Conservation (phyloP, 225 moss, liverwort and hornwort genomes). For the Thuidium tamariscinum region DNA sequence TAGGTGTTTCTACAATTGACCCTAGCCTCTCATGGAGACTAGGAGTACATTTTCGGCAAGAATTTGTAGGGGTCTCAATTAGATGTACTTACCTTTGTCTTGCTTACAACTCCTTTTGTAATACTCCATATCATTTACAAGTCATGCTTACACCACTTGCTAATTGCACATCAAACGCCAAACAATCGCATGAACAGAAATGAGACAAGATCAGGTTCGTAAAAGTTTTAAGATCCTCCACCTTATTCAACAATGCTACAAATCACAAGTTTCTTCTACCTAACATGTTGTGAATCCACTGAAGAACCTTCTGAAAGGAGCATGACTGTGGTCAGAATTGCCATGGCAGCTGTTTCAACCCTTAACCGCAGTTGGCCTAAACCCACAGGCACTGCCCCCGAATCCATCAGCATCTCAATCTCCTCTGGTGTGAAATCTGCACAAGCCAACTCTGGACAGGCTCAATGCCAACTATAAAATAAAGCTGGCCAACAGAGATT, state of each 20-base stretch:
- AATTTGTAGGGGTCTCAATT: background rate
- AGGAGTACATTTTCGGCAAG: background rate
- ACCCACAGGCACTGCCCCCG: constrained; percentile 57
- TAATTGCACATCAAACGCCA: background rate
- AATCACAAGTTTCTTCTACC: background rate
- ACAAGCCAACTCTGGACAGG: background rate
- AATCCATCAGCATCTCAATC: constrained; percentile 17
- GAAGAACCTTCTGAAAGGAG: constrained; percentile 28
- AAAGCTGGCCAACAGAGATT: background rate
- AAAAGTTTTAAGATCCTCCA: background rate
- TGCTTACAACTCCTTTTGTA: background rate
- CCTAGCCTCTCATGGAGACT: background rate
- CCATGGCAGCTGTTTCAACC: constrained; percentile 85
- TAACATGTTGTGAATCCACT: background rate
- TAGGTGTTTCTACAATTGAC: background rate
- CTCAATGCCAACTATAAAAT: background rate
- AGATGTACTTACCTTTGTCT: no score
- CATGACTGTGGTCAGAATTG: constrained; percentile 63
- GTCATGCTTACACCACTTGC: background rate
- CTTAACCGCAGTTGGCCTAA: constrained; percentile 62
- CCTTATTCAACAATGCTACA: background rate
- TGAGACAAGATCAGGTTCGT: background rate
- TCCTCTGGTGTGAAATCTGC: constrained; percentile 75
- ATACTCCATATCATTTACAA: background rate
- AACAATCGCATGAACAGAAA: background rate